These are phyloP conservation scores for Cyphellophora europaea DNA, from an alignment of 2,329 filamentous ascomycete species.

Conservation along the genomic window DNA sequence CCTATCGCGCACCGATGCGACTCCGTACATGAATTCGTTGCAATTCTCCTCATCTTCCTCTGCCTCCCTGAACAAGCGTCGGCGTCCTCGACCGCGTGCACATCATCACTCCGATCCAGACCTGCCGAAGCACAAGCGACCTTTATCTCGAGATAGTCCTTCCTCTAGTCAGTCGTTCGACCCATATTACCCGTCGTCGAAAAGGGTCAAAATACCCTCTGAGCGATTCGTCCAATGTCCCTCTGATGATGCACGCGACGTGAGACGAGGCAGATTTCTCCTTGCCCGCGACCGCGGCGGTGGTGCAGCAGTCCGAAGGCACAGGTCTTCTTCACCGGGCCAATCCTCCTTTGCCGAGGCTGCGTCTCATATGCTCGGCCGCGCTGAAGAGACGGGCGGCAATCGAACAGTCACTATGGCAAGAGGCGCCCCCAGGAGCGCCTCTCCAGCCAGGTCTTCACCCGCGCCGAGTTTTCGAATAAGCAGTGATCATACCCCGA, in stretches of 20 bases:
- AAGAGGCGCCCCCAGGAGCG: slow-evolving; percentile 2
- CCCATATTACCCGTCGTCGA: too few relatives aligned
- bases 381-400: slow-evolving; percentile 7
- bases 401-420: slow-evolving; percentile 4
- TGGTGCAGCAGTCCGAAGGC: too few relatives aligned
- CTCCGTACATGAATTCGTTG: too few relatives aligned
- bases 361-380: slow-evolving; percentile 6
- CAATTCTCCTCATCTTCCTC: too few relatives aligned
- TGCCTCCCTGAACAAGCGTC: too few relatives aligned
- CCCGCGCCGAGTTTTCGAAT: neutral
- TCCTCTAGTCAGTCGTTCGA: too few relatives aligned
- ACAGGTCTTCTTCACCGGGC: slow-evolving; percentile 3
- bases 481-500: neutral
- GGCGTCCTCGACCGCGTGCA: too few relatives aligned
- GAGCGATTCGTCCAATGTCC: neutral
- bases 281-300: too few relatives aligned
- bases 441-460: slow-evolving; percentile 1
- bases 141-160: too few relatives aligned
- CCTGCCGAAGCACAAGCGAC: too few relatives aligned
- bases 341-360: slow-evolving; percentile 2
- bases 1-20: too few relatives aligned
- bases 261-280: neutral
- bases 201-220: neutral
- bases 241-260: neutral
- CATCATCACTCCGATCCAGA: too few relatives aligned